Percentiles rank a stretch among this genome's conserved stretches.
phyloP scores from a whole-genome alignment of 129 eudicot species.

The Silybum marianum region DNA sequence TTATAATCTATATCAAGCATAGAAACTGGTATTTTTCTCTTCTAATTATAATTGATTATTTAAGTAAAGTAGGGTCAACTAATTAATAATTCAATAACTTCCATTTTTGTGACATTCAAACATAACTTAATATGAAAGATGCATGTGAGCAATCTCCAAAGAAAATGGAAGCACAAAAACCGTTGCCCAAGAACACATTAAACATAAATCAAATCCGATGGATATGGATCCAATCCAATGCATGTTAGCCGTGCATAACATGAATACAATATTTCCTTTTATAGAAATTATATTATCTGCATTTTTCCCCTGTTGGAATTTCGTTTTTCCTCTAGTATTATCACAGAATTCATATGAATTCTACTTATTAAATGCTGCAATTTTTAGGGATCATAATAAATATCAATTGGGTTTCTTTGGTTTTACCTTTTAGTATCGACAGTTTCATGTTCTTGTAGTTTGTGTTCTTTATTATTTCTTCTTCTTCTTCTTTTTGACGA shows the following conservation, averaged over 20 bases:
- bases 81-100: background rate
- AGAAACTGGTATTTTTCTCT: too few relatives aligned
- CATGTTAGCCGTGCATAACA: slow-evolving; percentile 23
- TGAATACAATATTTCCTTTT: slow-evolving; percentile 15
- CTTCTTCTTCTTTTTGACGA: background rate
- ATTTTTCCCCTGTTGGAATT: background rate
- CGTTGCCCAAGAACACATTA: slow-evolving; percentile 22
- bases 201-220: slow-evolving; percentile 18
- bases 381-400: slow-evolving; percentile 19
- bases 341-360: background rate
- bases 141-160: background rate
- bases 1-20: too few relatives aligned
- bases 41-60: too few relatives aligned
- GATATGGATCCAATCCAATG: slow-evolving; percentile 30
- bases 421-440: slow-evolving; percentile 22
- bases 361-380: slow-evolving; percentile 16
- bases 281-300: background rate
- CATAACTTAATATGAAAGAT: background rate
- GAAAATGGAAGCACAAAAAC: slow-evolving; percentile 15
- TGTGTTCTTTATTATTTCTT: slow-evolving; percentile 23
- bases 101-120: background rate
- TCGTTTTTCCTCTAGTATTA: background rate
- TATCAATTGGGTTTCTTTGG: slow-evolving; percentile 14
- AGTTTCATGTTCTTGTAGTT: slow-evolving; percentile 32
- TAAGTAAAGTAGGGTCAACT: background rate